These are phyloP conservation scores for Claviceps fusiformis DNA, from an alignment of 2,329 filamentous ascomycete genomes.

Conservation along the genomic window DNA sequence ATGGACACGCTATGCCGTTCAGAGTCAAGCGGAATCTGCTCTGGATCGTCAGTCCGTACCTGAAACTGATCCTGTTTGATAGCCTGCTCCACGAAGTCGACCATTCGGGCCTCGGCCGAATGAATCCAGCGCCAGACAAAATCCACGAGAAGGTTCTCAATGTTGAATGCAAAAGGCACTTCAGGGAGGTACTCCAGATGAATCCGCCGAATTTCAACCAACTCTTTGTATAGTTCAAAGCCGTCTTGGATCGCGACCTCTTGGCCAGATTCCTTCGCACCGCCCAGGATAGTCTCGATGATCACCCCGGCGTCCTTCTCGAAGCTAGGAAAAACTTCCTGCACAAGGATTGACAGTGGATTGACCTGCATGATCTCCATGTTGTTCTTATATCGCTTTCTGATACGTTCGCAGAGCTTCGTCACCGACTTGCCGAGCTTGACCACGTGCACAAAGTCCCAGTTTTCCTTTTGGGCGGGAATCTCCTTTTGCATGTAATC, in stretches of 20 bases:
- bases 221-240: slow-evolving; percentile 81
- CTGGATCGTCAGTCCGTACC: slow-evolving; percentile 51
- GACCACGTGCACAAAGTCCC: slow-evolving; percentile 86
- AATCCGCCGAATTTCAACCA: slow-evolving; percentile 72
- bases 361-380: slow-evolving; percentile 71
- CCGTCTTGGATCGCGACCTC: slow-evolving; percentile 84
- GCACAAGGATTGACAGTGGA: slow-evolving; percentile 56
- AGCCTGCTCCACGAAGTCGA: slow-evolving; percentile 76
- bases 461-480: slow-evolving; percentile 64
- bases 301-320: slow-evolving; percentile 81
- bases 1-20: slow-evolving; percentile 87
- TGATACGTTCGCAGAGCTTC: slow-evolving; percentile 74
- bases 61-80: slow-evolving; percentile 82
- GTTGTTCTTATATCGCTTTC: slow-evolving; percentile 81
- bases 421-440: slow-evolving; percentile 76
- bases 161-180: slow-evolving; percentile 68
- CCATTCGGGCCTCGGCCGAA: slow-evolving; percentile 64
- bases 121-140: slow-evolving; percentile 96
- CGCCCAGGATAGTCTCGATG: slow-evolving; percentile 64
- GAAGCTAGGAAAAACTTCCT: slow-evolving; percentile 77
- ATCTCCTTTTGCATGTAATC: slow-evolving; percentile 67
- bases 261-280: slow-evolving; percentile 52
- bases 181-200: slow-evolving; percentile 62
- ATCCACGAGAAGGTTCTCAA: slow-evolving; percentile 73
- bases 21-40: slow-evolving; percentile 56